Conservation (phyloP, 2,329 filamentous ascomycete species). For the Pezicula radicicola region DNA sequence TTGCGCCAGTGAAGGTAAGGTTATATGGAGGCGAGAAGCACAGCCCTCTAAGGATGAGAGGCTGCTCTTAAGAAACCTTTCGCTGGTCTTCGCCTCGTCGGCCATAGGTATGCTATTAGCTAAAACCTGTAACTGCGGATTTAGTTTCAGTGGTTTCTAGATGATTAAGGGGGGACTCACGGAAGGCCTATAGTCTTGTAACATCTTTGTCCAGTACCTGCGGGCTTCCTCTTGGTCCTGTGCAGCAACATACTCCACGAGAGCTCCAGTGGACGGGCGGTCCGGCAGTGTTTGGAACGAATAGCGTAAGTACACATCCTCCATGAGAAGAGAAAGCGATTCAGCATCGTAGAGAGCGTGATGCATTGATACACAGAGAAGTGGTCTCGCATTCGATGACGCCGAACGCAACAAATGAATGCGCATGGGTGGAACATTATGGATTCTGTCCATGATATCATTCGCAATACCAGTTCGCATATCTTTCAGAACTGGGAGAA, state of each 20-base stretch:
- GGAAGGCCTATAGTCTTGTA: conserved; percentile 10
- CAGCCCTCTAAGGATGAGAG: not conserved
- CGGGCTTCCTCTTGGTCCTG: conserved; percentile 24
- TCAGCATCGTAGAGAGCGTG: conserved; percentile 34
- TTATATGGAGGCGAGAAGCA: not conserved
- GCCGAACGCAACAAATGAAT: conserved; percentile 20
- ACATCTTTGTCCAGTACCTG: conserved; percentile 23
- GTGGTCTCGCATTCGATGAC: conserved; percentile 8
- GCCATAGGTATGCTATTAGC: too few species aligned
- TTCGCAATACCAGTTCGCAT: conserved; percentile 14
- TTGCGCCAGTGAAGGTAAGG: not conserved
- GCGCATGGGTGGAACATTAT: conserved; percentile 23
- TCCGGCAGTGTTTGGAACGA: conserved; percentile 5
- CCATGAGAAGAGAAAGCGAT: conserved; percentile 30
- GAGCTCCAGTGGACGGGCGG: conserved; percentile 19
- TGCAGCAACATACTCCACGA: conserved; percentile 25
- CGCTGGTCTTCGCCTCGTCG: not conserved
- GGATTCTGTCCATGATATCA: conserved; percentile 26
- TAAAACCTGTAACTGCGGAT: too few species aligned
- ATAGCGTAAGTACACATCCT: conserved; percentile 29
- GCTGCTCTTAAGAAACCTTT: not conserved
- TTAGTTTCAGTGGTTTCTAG: too few species aligned
- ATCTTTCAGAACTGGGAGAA: conserved; percentile 1
- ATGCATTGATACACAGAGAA: conserved; percentile 31
- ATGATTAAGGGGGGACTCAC: too few species aligned